Base-by-base conservation (phyloP, 495 filamentous ascomycete species). In the Penicillium diatomitis region DNA sequence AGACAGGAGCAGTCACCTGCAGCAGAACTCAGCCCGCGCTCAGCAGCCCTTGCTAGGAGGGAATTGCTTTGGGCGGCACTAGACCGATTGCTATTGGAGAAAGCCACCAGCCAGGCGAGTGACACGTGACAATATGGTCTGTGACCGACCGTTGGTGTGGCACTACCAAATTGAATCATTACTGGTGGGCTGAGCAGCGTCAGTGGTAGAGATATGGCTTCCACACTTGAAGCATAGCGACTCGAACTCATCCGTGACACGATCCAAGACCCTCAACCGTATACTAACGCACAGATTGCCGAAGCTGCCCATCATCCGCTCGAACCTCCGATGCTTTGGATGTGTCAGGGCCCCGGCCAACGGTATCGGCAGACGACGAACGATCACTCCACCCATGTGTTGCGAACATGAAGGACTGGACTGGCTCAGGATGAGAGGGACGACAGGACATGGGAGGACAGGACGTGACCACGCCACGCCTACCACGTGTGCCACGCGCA, bases 241-340 rank as follows among this genome's bases (percentile, higher is more conserved):
- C 51, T 49, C 20, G 42, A 54, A n/a, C 47, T 59, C 45, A 47
- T 61, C 51, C 32, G 50, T 49, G 48, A 53, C 34, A 52, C 55
- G 38, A 50, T 55, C 20, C 45, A 53, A 47, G 41, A 41, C 41
- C 12, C 39, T 39, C 1, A 55, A 34, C 35, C 34, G 33, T 50
- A 47, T 40, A 53, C 51, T 60, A 47, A 57, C 48, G 38, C 39
- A 20, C 38, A 66, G 33, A 63, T 65, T 8, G 58, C 61, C 44
- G 27, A 60, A 44, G 53, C 46, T 50, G 55, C 55, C 40, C 31
- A 50, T 32, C n/a, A 52, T 57, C 51, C 52, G 47, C 33, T 55
- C 53, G 11, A 67, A 65, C 50, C 49, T 65, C 43, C 55, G 44
- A 32, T 46, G 40, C 30, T 69, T 62, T 53, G 49, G 60, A 31